A percentile compares a stretch with the other conserved stretches of the same genome.
These are phyloP conservation scores for Tolypocladium inflatum DNA, from an alignment of 2,329 filamentous ascomycete species.

Conservation along the genomic window DNA sequence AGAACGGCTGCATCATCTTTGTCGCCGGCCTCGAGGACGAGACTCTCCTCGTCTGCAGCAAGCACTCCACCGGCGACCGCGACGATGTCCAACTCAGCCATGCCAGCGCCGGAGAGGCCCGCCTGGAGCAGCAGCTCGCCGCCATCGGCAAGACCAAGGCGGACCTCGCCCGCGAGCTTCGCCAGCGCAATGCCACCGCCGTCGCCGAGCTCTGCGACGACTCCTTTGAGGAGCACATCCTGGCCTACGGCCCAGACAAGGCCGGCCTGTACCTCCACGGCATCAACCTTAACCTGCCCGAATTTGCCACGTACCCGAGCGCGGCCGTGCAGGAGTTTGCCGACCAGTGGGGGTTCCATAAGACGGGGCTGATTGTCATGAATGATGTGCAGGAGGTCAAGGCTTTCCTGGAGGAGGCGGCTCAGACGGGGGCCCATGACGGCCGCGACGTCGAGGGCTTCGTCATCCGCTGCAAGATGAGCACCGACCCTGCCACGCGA, in stretches of 20 bases:
- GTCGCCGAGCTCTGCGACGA: slow-evolving; percentile 97
- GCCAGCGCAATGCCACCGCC: slow-evolving; percentile 78
- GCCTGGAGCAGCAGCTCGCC: slow-evolving; percentile 71
- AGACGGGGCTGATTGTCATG: slow-evolving; percentile 71
- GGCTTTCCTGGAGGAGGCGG: slow-evolving; percentile 71
- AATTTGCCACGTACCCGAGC: slow-evolving; percentile 81
- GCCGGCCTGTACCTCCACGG: slow-evolving; percentile 93
- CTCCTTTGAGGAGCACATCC: slow-evolving; percentile 90
- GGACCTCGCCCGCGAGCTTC: slow-evolving; percentile 68
- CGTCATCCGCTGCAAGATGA: slow-evolving; percentile 79
- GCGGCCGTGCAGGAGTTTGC: slow-evolving; percentile 82
- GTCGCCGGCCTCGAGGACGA: slow-evolving; percentile 84
- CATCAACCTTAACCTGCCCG: slow-evolving; percentile 88
- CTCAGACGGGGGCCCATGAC: slow-evolving; percentile 80
- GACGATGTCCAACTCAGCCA: slow-evolving; percentile 66
- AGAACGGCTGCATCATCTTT: slow-evolving; percentile 99
- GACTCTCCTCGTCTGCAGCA: slow-evolving; percentile 92
- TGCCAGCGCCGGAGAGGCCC: slow-evolving; percentile 71
- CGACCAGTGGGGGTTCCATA: slow-evolving; percentile 85
- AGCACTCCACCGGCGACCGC: slow-evolving; percentile 87
- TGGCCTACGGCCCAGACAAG: slow-evolving; percentile 73
- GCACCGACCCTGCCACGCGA: slow-evolving; percentile 34
- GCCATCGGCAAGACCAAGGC: slow-evolving; percentile 67
- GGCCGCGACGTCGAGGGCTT: slow-evolving; percentile 95
- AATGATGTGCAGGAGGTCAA: slow-evolving; percentile 67